Conservation (phyloP, 805 yeast species). For the Metschnikowia vanudenii region DNA sequence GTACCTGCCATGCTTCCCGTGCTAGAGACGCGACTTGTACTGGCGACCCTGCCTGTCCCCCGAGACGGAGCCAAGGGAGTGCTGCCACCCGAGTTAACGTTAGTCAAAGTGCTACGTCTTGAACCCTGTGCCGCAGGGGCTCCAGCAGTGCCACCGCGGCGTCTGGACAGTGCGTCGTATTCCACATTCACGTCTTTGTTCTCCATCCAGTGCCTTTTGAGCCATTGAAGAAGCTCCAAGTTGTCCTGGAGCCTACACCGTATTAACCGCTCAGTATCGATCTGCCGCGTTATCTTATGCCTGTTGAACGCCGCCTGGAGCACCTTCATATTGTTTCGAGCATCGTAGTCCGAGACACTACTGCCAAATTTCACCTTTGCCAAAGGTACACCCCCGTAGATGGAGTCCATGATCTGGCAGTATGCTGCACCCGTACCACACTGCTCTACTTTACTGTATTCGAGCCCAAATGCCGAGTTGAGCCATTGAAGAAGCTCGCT, state of each 20-base stretch:
- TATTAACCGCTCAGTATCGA: constrained; percentile 78
- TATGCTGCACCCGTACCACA: constrained; percentile 96
- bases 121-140: constrained; percentile 7
- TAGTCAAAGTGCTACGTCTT: constrained; percentile 12
- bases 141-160: constrained; percentile 16
- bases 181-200: constrained; percentile 57
- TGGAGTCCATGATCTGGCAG: constrained; percentile 86
- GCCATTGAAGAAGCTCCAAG: constrained; percentile 92
- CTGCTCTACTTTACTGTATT: constrained; percentile 79
- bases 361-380: constrained; percentile 64
- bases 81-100: constrained; percentile 3
- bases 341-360: constrained; percentile 71
- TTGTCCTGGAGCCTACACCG: constrained; percentile 93
- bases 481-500: constrained; percentile 84
- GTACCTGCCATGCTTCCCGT: constrained; percentile 3
- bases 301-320: constrained; percentile 76
- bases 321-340: constrained; percentile 76
- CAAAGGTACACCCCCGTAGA: constrained; percentile 82
- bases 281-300: constrained; percentile 66
- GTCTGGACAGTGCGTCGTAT: constrained; percentile 60
- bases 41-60: constrained; percentile 3
- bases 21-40: constrained; percentile 8
- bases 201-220: constrained; percentile 78
- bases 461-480: constrained; percentile 63
- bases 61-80: constrained; percentile 5